Evolutionary conservation across 768 basidiomycete species (phyloP).

Genomic region (Lactifluus pinguis): DNA sequence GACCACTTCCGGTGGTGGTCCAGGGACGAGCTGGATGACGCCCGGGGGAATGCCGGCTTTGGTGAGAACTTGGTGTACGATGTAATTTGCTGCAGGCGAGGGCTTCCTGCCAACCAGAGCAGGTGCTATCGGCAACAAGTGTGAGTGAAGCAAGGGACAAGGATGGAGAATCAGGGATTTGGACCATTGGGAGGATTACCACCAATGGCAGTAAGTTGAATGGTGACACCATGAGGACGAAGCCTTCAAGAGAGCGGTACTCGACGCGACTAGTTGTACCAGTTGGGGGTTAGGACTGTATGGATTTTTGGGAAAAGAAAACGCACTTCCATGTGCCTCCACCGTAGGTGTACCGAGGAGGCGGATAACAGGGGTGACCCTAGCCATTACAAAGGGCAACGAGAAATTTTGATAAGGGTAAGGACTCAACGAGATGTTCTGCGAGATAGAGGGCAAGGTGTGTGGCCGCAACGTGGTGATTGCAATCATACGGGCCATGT

Average conservation of each 20-base stretch:
- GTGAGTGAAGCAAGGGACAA: neutral
- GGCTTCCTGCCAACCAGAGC: slow-evolving; percentile 99
- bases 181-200: slow-evolving; percentile 79
- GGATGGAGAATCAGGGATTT: slow-evolving; percentile 12
- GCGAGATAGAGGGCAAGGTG: slow-evolving; percentile 3
- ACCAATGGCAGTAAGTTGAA: slow-evolving; percentile 99
- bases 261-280: slow-evolving; percentile 77
- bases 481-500: slow-evolving; percentile 16
- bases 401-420: slow-evolving; percentile 21
- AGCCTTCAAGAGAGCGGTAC: slow-evolving; percentile 96
- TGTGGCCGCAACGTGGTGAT: neutral
- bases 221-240: slow-evolving; percentile 94
- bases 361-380: slow-evolving; percentile 17
- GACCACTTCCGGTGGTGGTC: slow-evolving; percentile 78
- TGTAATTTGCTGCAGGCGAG: slow-evolving; percentile 89
- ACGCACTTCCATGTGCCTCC: slow-evolving; percentile 91
- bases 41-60: slow-evolving; percentile 93
- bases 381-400: slow-evolving; percentile 19
- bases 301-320: neutral
- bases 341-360: too few relatives aligned
- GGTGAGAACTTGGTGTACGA: slow-evolving; percentile 80
- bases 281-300: neutral
- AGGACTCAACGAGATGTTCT: slow-evolving; percentile 16
- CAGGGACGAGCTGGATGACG: slow-evolving; percentile 96
- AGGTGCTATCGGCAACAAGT: slow-evolving; percentile 48